Evolutionary conservation across 202 grass and related monocot genomes (phyloP), one percentile per base, ranked within the genome.

Genomic region (Schoenoplectus tabernaemontani): DNA sequence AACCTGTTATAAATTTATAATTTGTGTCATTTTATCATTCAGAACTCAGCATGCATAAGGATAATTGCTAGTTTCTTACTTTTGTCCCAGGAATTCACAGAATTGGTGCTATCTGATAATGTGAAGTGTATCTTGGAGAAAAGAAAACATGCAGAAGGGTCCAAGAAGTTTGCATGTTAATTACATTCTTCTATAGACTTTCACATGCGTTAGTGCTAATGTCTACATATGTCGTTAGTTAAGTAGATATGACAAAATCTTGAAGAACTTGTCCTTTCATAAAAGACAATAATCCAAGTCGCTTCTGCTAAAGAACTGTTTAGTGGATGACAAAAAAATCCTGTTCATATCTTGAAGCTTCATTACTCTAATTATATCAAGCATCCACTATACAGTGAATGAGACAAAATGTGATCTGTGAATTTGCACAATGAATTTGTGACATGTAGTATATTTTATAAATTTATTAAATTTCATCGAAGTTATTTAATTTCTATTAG

Each of bases 171-270:
- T 6, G 22, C 70, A 75, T 75, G 17, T 34, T 33, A 34, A 54
- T 75, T 54, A 26, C 13, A 54, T 34, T 34, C 24, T 46, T 53
- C n/a, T 10, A 54, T 2, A 75, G 26, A 24, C 34, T 33, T 54
- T 75, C 47, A 75, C 70, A 75, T 75, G 70, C 28, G 28, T 53
- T 74, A 54, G 44, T 54, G 24, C 24, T 54, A 54, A 75, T 19
- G 6, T 75, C 13, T 46, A 17, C 23, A 53, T 34, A 73, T 73
- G 24, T 73, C 44, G n/a, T 73, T 73, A 17, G 15, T 73, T 73
- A 33, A 73, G 17, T 54, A 75, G 70, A 74, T 75, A 75, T 75
- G 47, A 54, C 70, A 75, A 74, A 74, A 74, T 74, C 24, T 54
- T 36, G 46, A 75, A 17, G 46, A 11, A 1, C 30, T 75, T 54